Evolutionary conservation across 768 basidiomycete species (phyloP).

Genomic region (Hysterangium stoloniferum): DNA sequence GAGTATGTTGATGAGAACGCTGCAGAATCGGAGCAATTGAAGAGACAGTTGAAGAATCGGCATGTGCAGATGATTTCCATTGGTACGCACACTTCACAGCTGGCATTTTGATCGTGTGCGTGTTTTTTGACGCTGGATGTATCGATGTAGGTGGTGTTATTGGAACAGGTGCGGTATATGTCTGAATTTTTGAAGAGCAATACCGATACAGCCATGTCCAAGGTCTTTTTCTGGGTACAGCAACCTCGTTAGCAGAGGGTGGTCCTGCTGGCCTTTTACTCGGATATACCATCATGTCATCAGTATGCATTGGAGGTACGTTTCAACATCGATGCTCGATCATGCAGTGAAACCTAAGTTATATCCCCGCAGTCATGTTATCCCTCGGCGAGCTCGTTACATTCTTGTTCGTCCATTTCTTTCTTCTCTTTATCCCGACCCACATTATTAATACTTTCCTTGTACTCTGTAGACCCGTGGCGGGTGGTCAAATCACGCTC

Average conservation of each 20-base stretch:
- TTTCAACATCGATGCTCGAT: background rate
- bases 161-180: constrained; percentile 35
- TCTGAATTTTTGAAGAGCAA: no score
- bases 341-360: constrained; percentile 20
- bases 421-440: constrained; percentile 6
- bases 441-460: constrained; percentile 21
- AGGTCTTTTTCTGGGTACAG: constrained; percentile 46
- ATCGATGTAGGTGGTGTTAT: constrained; percentile 27
- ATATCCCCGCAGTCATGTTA: constrained; percentile 13
- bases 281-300: constrained; percentile 37
- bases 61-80: constrained; percentile 80
- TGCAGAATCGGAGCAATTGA: constrained; percentile 26
- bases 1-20: background rate
- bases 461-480: constrained; percentile 21
- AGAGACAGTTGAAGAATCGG: constrained; percentile 65
- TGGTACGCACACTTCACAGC: no score
- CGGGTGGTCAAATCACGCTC: constrained; percentile 33
- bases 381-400: constrained; percentile 31
- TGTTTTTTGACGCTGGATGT: no score
- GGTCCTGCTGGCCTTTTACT: constrained; percentile 48
- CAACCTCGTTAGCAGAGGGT: constrained; percentile 36
- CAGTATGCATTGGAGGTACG: constrained; percentile 9
- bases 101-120: no score
- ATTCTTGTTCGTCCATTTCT: background rate
- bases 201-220: background rate